Conservation (phyloP, 352 stramenopile genomes). For the Pythium scleroteichum region DNA sequence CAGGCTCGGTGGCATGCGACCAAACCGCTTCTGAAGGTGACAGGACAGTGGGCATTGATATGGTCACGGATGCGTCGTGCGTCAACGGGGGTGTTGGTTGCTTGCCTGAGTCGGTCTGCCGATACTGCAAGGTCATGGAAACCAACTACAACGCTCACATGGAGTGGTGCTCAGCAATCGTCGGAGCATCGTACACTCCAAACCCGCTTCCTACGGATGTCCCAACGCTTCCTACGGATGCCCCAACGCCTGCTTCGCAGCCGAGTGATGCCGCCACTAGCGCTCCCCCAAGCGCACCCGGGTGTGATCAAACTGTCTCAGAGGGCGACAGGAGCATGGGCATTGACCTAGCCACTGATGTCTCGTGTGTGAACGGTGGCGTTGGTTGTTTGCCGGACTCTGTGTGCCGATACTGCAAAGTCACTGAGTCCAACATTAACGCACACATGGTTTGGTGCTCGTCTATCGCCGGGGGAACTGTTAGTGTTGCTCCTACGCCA, state of each 20-base stretch:
- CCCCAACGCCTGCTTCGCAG: neutral
- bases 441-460: conserved; percentile 4
- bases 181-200: neutral
- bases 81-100: conserved; percentile 9
- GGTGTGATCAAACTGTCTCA: conserved; percentile 8
- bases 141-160: conserved; percentile 1
- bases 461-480: neutral
- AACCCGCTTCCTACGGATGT: neutral
- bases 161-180: conserved; percentile 12
- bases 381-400: conserved; percentile 9
- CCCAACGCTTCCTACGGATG: neutral
- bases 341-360: conserved; percentile 21
- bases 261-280: neutral
- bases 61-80: conserved; percentile 24
- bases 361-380: conserved; percentile 12
- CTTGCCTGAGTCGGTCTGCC: conserved; percentile 7
- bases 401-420: conserved; percentile 15
- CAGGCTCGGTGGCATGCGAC: neutral
- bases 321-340: conserved; percentile 21
- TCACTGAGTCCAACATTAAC: neutral
- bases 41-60: conserved; percentile 18
- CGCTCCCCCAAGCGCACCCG: neutral
- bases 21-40: conserved; percentile 13
- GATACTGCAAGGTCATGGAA: conserved; percentile 16
- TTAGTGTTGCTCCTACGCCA: no score